phyloP scores from a whole-genome alignment of 2,329 filamentous ascomycete species.

The Ophiostoma sp. region DNA sequence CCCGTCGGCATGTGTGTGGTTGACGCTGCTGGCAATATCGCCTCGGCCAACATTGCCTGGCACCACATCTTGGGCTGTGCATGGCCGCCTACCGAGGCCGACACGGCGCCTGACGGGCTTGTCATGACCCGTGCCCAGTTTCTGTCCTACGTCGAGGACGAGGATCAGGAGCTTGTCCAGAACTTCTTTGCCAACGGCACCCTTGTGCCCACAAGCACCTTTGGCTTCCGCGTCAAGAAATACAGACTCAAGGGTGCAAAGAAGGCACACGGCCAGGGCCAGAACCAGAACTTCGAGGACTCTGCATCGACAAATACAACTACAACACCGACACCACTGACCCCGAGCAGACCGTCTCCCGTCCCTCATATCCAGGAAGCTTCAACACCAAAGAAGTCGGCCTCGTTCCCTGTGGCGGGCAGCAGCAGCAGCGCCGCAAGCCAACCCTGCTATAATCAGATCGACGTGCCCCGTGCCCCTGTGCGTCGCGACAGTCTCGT shows the following conservation, averaged over 20 bases:
- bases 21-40: constrained; percentile 57
- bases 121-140: constrained; percentile 30
- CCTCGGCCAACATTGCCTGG: constrained; percentile 66
- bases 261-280: background rate
- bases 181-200: constrained; percentile 40
- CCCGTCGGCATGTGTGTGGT: constrained; percentile 71
- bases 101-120: constrained; percentile 20
- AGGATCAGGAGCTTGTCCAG: constrained; percentile 40
- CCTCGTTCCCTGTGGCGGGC: constrained; percentile 29
- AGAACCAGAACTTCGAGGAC: background rate
- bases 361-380: constrained; percentile 24
- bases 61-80: constrained; percentile 47
- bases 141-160: constrained; percentile 42
- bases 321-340: background rate
- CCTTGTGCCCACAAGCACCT: constrained; percentile 38
- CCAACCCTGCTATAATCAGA: background rate
- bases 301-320: background rate
- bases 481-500: constrained; percentile 23
- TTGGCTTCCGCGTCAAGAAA: constrained; percentile 43
- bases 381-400: constrained; percentile 33
- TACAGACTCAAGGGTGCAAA: constrained; percentile 29
- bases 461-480: background rate
- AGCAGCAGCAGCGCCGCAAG: background rate
- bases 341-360: background rate
- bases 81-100: constrained; percentile 8